Percentiles rank a stretch among this genome's conserved stretches.
phyloP scores from a whole-genome alignment of 257 asterid species.

The Nicotiana benthamiana region DNA sequence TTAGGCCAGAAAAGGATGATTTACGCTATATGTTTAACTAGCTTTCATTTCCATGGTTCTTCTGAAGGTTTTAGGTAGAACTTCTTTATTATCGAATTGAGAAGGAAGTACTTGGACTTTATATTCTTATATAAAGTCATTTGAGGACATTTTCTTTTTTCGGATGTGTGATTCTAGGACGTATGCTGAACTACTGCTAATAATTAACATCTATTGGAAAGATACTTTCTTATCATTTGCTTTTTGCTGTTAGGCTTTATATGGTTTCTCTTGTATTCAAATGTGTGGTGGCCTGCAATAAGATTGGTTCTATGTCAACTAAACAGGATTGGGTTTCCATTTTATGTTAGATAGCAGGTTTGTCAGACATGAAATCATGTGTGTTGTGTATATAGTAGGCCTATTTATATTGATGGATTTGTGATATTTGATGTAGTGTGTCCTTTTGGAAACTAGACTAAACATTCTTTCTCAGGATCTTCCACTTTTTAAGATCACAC shows the following conservation, averaged over 20 bases:
- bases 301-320: not conserved
- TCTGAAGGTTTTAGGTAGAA: not conserved
- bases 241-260: not conserved
- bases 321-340: not conserved
- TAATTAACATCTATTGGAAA: not conserved
- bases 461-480: not conserved
- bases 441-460: not conserved
- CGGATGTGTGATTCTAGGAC: not conserved
- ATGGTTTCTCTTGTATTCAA: not conserved
- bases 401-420: not conserved
- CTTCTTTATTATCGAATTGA: not conserved
- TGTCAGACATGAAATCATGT: not conserved
- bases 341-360: not conserved
- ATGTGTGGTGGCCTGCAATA: not conserved
- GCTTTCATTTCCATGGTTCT: not conserved
- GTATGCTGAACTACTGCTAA: not conserved
- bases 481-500: not conserved
- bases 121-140: not conserved
- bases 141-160: not conserved
- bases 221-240: not conserved
- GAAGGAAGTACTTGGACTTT: not conserved
- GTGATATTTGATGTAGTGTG: not conserved
- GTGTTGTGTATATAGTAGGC: not conserved
- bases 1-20: not conserved
- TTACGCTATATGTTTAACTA: not conserved